Conservation (phyloP, 495 filamentous ascomycete genomes). For the Hyaloscypha bicolor region DNA sequence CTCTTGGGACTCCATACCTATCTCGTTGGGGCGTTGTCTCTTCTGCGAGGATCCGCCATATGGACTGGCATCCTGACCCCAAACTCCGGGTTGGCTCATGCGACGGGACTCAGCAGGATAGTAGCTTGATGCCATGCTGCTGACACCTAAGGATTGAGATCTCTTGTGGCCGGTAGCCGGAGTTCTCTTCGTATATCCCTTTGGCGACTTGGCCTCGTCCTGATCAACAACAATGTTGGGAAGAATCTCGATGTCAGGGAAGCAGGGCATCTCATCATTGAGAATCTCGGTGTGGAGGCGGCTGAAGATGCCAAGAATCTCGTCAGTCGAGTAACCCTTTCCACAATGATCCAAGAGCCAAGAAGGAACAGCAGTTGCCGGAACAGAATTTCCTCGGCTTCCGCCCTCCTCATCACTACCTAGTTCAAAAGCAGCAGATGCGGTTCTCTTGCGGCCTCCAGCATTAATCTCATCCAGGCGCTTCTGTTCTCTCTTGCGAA, state of each 20-base stretch:
- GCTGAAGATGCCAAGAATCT: conserved; percentile 42
- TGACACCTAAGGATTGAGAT: conserved; percentile 42
- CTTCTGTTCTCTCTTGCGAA: conserved; percentile 57
- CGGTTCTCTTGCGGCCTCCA: conserved; percentile 33
- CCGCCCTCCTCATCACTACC: conserved; percentile 36
- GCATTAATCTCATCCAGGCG: conserved; percentile 38
- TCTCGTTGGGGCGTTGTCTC: conserved; percentile 26
- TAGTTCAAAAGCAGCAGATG: conserved; percentile 23
- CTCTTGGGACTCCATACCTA: neutral
- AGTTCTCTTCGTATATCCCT: conserved; percentile 30
- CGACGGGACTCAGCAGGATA: conserved; percentile 3
- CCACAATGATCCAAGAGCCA: conserved; percentile 43
- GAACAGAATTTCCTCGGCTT: conserved; percentile 21
- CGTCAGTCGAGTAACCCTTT: conserved; percentile 39
- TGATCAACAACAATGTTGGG: conserved; percentile 48
- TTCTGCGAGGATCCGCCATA: conserved; percentile 19
- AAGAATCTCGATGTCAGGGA: conserved; percentile 72
- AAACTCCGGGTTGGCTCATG: conserved; percentile 18
- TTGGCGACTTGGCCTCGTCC: conserved; percentile 25
- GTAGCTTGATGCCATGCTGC: conserved; percentile 19
- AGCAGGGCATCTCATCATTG: conserved; percentile 33
- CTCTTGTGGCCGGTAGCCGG: conserved; percentile 37
- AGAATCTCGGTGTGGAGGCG: conserved; percentile 40
- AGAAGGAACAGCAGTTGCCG: conserved; percentile 42
- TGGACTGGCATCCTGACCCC: conserved; percentile 11